Conservation (phyloP, 345 rosid species). For the Eucalyptus tenuipes region DNA sequence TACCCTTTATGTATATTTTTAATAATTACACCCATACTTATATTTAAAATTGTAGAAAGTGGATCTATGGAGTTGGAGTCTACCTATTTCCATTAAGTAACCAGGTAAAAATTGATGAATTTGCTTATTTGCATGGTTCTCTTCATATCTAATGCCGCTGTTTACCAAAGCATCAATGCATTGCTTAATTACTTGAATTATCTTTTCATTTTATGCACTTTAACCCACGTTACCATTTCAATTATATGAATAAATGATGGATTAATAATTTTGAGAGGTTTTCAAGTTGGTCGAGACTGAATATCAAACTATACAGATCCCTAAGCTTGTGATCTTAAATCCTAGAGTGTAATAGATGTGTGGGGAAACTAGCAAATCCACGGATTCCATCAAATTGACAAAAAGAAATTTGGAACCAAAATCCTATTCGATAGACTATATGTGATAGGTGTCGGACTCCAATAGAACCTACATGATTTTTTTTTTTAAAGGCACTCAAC, state of each 20-base stretch:
- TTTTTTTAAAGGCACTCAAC: no score
- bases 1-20: background rate
- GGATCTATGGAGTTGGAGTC: background rate
- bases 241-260: background rate
- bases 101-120: background rate
- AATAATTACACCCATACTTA: background rate
- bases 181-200: background rate
- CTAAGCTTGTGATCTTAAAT: no score
- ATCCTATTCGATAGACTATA: no score
- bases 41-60: background rate
- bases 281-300: background rate
- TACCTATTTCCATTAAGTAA: background rate
- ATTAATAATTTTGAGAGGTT: background rate
- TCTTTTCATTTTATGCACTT: background rate
- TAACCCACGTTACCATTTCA: background rate
- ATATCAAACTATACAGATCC: no score
- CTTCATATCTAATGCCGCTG: background rate
- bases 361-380: no score
- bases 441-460: no score
- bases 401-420: no score
- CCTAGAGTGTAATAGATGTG: no score
- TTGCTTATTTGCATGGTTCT: background rate
- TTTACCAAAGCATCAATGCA: background rate
- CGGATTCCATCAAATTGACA: no score
- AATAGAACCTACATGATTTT: no score